These are phyloP conservation scores for Emericellopsis atlantica DNA, from an alignment of 2,329 filamentous ascomycete species.

Conservation along the genomic window DNA sequence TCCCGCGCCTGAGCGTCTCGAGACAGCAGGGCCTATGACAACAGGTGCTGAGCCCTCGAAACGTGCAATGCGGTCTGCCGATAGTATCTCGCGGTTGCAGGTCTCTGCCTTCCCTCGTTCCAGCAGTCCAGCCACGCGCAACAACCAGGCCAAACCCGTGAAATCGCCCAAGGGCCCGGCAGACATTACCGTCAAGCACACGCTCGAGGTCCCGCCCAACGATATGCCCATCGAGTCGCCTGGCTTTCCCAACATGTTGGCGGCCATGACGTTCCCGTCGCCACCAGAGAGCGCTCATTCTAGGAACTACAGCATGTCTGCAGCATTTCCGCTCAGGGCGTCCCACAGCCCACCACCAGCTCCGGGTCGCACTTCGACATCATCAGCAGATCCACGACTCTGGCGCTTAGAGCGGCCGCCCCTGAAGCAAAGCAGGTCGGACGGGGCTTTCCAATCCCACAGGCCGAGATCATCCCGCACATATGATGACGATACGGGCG, in stretches of 20 bases:
- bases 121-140: neutral
- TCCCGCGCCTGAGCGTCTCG: too few species aligned
- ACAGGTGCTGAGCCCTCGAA: neutral
- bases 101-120: too few species aligned
- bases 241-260: slow-evolving; percentile 3
- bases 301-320: slow-evolving; percentile 1
- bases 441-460: neutral
- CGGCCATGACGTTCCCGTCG: slow-evolving; percentile 3
- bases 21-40: too few species aligned
- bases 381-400: neutral
- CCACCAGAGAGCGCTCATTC: slow-evolving; percentile 3
- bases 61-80: neutral
- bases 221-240: slow-evolving; percentile 1
- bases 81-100: too few species aligned
- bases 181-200: neutral
- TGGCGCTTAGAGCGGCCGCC: neutral
- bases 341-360: neutral
- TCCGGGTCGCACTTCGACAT: neutral
- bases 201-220: neutral
- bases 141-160: neutral
- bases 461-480: neutral
- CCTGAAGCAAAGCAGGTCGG: neutral
- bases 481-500: neutral
- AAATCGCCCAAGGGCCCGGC: neutral
- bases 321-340: neutral